phyloP scores from a whole-genome alignment of 768 basidiomycete genomes.

The Chalciporus pseudorubinellus region DNA sequence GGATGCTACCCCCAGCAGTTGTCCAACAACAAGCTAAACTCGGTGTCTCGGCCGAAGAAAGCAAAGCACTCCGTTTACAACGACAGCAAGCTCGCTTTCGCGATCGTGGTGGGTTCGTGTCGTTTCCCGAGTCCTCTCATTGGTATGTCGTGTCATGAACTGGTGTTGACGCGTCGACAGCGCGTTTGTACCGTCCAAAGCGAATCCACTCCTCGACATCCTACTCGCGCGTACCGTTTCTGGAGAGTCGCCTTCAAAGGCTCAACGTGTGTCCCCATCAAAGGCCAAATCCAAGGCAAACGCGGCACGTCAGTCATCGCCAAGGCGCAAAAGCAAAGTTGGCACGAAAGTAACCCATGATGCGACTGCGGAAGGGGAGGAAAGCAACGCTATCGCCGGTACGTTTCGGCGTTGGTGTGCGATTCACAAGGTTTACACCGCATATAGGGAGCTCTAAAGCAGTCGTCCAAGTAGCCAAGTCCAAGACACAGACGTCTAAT shows the following conservation, averaged over 20 bases:
- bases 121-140: background rate
- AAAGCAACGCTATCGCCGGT: slow-evolving; percentile 12
- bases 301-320: background rate
- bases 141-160: no score
- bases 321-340: background rate
- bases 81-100: slow-evolving; percentile 66
- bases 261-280: no score
- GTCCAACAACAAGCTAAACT: slow-evolving; percentile 24
- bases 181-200: slow-evolving; percentile 50
- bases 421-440: background rate
- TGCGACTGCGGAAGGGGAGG: background rate
- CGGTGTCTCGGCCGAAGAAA: slow-evolving; percentile 49
- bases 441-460: slow-evolving; percentile 14
- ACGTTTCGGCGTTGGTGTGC: background rate
- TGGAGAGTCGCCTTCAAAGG: slow-evolving; percentile 46
- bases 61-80: slow-evolving; percentile 56
- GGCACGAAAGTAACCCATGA: background rate
- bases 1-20: slow-evolving; percentile 10
- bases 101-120: slow-evolving; percentile 61
- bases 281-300: slow-evolving; percentile 3
- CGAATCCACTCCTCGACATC: slow-evolving; percentile 51
- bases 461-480: background rate
- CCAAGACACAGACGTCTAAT: slow-evolving; percentile 3
- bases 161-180: slow-evolving; percentile 28
- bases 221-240: slow-evolving; percentile 49